Base-by-base conservation (phyloP, 148 eudicot species). In the Cornus suecica region DNA sequence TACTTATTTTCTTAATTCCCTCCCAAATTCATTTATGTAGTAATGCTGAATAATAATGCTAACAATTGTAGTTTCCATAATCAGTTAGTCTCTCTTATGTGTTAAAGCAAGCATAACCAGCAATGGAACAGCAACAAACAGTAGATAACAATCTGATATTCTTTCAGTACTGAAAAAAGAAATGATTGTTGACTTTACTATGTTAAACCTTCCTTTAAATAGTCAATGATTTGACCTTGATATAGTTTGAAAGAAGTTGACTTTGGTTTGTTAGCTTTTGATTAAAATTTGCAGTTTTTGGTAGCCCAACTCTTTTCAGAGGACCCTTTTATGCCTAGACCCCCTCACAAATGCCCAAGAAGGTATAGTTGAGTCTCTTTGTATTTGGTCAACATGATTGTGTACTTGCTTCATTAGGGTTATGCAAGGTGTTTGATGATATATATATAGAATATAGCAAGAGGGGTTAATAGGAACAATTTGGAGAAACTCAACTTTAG, bases 391-490 rank as follows among this genome's bases (percentile, higher is more conserved):
- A 71, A 66, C 23, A 66, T 65, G 58, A 30, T 60, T 27, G 26
- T 71, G 37, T 65, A 71, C 80, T 71, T 78, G 52, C 80, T 78
- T 78, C 76, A 78, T 72, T 66, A 78, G 65, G 13, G 54, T 16
- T 63, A 25, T 61, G 22, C 9, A 58, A 58, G 62, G 18, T 58
- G 62, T 58, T 58, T 4, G 62, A 18, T 58, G 62, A 58, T 58
- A 56, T n/a, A 56, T 16, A 56, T 13, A 45, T 9, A 45, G 52
- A 45, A 45, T 13, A 13, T 14, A 45, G 10, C 4, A 45, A 45
- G 52, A 45, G 52, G 52, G 10, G 52, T 45, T 8, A 45, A 8
- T 14, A 45, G 8, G 8, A 5, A 45, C 9, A 41, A 41, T 41
- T 41, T 41, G 45, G 45, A 41, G 45, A 18, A 52, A 52, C 58